These are phyloP conservation scores for Dorcoceras hygrometricum DNA, from an alignment of 257 asterid species.

Conservation along the genomic window DNA sequence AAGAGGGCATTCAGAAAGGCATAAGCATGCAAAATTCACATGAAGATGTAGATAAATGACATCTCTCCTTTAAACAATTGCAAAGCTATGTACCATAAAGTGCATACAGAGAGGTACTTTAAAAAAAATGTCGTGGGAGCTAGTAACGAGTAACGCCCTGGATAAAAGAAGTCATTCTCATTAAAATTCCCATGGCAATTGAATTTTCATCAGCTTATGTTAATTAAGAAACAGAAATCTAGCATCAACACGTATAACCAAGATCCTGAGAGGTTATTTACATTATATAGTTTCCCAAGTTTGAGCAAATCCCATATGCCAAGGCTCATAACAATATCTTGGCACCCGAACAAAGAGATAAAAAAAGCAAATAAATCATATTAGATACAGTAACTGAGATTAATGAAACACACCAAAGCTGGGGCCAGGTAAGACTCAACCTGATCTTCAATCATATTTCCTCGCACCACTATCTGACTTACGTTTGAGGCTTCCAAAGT, in stretches of 20 bases:
- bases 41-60: conserved; percentile 5
- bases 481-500: no score
- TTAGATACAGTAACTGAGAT: no score
- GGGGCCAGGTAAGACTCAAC: no score
- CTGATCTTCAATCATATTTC: no score
- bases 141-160: background rate
- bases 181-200: background rate
- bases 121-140: background rate
- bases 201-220: conserved; percentile 1
- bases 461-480: no score
- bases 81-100: background rate
- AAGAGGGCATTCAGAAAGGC: background rate
- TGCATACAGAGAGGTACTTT: conserved; percentile 2
- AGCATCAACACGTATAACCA: background rate
- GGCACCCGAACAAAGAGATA: no score
- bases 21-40: background rate
- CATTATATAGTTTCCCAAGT: no score
- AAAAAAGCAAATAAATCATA: no score
- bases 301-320: no score
- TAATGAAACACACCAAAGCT: no score
- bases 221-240: background rate
- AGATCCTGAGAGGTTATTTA: no score
- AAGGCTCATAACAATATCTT: no score
- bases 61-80: conserved; percentile 3
- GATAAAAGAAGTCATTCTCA: conserved; percentile 1